These are phyloP conservation scores for Thozetella sp. DNA, from an alignment of 495 filamentous ascomycete species.

Conservation along the genomic window DNA sequence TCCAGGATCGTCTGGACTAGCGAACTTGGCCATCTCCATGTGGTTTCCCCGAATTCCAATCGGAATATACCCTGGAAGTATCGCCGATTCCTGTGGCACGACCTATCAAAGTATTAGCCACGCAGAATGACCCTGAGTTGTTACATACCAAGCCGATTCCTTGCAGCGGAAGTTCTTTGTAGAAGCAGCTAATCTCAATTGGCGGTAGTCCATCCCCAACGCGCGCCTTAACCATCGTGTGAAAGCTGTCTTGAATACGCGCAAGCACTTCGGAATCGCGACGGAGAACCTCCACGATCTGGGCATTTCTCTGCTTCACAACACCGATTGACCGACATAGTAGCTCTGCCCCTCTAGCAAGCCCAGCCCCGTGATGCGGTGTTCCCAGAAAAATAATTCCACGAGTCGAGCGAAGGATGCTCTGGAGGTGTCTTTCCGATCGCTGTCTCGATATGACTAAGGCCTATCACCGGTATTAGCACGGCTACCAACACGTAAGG, in stretches of 20 bases:
- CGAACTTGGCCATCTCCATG: conserved; percentile 44
- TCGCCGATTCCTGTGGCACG: conserved; percentile 39
- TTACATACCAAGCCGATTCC: conserved; percentile 9
- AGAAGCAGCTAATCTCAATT: conserved; percentile 34
- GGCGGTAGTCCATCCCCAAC: conserved; percentile 8
- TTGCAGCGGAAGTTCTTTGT: conserved; percentile 22
- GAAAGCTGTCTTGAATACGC: conserved; percentile 36
- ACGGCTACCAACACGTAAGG: not conserved
- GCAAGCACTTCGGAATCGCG: conserved; percentile 29
- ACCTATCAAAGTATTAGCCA: conserved; percentile 17
- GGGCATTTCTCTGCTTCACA: conserved; percentile 22
- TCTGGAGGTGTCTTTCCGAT: conserved; percentile 23
- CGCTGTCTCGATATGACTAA: conserved; percentile 15
- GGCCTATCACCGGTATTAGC: conserved; percentile 9
- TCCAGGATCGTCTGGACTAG: conserved; percentile 10
- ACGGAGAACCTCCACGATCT: conserved; percentile 19
- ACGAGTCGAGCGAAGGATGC: conserved; percentile 25
- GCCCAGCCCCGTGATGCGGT: conserved; percentile 34
- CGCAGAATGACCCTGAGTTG: not conserved
- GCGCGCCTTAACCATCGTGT: conserved; percentile 28
- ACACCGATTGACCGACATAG: conserved; percentile 13
- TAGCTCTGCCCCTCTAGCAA: conserved; percentile 30
- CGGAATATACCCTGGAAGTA: conserved; percentile 29
- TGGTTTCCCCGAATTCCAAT: conserved; percentile 42
- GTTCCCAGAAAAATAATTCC: conserved; percentile 43